Base-by-base conservation (phyloP, 169 alveolate genomes). In the Besnoitia besnoiti region DNA sequence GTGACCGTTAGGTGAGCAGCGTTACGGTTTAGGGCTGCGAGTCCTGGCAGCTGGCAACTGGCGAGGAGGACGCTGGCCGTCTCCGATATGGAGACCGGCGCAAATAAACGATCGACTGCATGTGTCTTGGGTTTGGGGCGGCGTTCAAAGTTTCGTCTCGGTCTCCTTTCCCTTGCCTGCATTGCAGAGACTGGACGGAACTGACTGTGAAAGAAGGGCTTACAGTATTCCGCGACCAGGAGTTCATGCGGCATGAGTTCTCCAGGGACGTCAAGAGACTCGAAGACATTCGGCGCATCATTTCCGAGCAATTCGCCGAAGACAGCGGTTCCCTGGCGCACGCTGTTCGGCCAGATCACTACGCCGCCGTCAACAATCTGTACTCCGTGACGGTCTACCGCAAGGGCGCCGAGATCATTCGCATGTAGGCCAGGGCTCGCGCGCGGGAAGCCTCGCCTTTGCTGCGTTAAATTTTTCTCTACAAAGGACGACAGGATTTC, bases 391-490 rank as follows among this genome's bases (percentile, higher is more conserved):
- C 99, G 3, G 99, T 97, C 0, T 97, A 97, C 94, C 97, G 96
- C 90, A 98, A 98, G 94, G 99, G 99, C n/a, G 95, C 98, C 37
- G 98, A 97, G 93, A 99, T 98, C n/a, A 96, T 98, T 73, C 89
- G 89, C 80, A 76, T 76, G 93, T 87, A 62, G 10, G 92, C 16
- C n/a, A n/a, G n/a, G n/a, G n/a, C n/a, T n/a, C n/a, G n/a, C n/a
- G n/a, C n/a, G n/a, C n/a, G n/a, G n/a, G n/a, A n/a, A n/a, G n/a
- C n/a, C n/a, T n/a, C n/a, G n/a, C n/a, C n/a, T n/a, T n/a, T n/a
- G n/a, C n/a, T n/a, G n/a, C n/a, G n/a, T n/a, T n/a, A n/a, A n/a
- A n/a, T n/a, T n/a, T n/a, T n/a, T n/a, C n/a, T n/a, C n/a, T n/a
- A n/a, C n/a, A n/a, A n/a, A n/a, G n/a, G n/a, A n/a, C n/a, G n/a